phyloP scores from a whole-genome alignment of 2,329 filamentous ascomycete species.

The Talaromyces sp. region DNA sequence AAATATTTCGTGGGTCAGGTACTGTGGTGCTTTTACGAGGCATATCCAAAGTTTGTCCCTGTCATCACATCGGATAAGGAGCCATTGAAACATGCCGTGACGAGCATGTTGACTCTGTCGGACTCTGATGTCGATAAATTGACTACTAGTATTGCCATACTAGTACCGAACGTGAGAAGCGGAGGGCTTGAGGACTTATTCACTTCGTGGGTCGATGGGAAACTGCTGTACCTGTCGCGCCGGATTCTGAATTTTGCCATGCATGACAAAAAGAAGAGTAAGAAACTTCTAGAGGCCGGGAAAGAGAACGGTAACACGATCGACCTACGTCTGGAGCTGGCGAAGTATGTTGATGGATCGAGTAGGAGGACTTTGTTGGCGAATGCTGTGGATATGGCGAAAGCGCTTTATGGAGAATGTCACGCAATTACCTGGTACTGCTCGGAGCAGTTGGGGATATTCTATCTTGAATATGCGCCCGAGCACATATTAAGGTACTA shows the following conservation, averaged over 20 bases:
- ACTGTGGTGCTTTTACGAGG: constrained; percentile 14
- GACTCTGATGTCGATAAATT: constrained; percentile 10
- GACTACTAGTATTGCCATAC: neutral
- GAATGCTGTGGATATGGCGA: constrained; percentile 3
- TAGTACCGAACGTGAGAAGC: constrained; percentile 1
- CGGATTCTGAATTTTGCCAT: neutral
- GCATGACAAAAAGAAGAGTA: neutral
- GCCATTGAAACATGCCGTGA: constrained; percentile 3
- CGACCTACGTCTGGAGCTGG: constrained; percentile 2
- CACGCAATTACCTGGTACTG: constrained; percentile 10
- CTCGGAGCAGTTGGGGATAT: constrained; percentile 2
- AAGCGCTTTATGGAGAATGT: constrained; percentile 1
- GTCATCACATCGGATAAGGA: neutral
- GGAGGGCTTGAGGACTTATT: neutral
- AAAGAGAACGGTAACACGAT: constrained; percentile 5
- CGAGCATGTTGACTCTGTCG: neutral
- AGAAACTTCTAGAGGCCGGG: neutral
- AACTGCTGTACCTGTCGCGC: neutral
- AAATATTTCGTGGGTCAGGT: constrained; percentile 11
- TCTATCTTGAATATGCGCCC: constrained; percentile 2
- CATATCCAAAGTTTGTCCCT: constrained; percentile 1
- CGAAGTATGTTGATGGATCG: neutral
- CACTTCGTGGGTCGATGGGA: constrained; percentile 5
- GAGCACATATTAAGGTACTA: neutral
- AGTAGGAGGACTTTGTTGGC: neutral